phyloP scores from a whole-genome alignment of 2,329 filamentous ascomycete species.

The Aspergillus ochraceus region DNA sequence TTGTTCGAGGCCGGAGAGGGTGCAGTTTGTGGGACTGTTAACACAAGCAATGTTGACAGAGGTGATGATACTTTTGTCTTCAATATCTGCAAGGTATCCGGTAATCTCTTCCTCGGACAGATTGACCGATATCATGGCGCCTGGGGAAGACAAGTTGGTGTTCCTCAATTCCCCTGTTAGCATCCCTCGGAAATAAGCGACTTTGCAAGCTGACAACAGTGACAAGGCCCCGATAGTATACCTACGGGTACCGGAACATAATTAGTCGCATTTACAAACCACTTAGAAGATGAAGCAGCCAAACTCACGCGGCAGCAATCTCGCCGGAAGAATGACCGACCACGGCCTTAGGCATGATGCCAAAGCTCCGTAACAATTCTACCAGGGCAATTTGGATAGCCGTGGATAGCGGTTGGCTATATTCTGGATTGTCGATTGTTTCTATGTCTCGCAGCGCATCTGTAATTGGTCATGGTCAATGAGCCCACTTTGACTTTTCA shows the following conservation, averaged over 20 bases:
- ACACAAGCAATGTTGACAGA: slow-evolving; percentile 10
- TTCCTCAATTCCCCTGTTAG: background rate
- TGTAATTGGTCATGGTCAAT: too few relatives aligned
- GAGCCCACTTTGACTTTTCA: too few relatives aligned
- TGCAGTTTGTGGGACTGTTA: slow-evolving; percentile 16
- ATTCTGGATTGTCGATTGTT: slow-evolving; percentile 23
- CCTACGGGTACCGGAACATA: background rate
- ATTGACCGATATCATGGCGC: background rate
- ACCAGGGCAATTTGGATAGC: slow-evolving; percentile 33
- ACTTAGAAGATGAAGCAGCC: too few relatives aligned
- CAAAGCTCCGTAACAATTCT: slow-evolving; percentile 27
- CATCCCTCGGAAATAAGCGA: background rate
- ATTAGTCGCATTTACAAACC: too few relatives aligned
- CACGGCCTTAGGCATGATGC: slow-evolving; percentile 25
- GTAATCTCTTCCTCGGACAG: background rate
- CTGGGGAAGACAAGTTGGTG: too few relatives aligned
- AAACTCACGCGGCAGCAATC: slow-evolving; percentile 39
- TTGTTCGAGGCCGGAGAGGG: slow-evolving; percentile 15
- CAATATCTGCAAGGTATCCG: too few relatives aligned
- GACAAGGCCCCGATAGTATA: slow-evolving; percentile 34
- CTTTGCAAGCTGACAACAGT: background rate
- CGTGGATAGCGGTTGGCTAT: slow-evolving; percentile 30
- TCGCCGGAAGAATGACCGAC: slow-evolving; percentile 34
- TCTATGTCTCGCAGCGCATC: too few relatives aligned
- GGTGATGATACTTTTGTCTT: background rate